A percentile compares a stretch with the other conserved stretches of the same genome.
Conservation (phyloP, 164 flowering plant species). For the Vitis rotundifolia region DNA sequence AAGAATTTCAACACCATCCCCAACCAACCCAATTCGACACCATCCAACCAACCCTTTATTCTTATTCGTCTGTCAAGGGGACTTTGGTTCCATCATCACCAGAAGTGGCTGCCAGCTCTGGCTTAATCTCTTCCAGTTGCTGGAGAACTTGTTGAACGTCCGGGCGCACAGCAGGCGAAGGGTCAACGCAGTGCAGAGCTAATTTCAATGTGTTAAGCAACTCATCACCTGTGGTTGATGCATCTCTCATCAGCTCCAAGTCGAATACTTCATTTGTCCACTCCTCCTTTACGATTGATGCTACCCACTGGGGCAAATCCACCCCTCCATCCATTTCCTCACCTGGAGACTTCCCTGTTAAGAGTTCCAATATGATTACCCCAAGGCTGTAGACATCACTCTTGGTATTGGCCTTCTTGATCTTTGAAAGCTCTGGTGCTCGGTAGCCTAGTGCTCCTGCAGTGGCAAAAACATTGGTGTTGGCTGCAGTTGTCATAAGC, state of each 20-base stretch:
- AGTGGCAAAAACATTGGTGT: constrained; percentile 68
- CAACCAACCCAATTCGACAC: not conserved
- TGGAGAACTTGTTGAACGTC: constrained; percentile 70
- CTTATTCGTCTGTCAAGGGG: constrained; percentile 21
- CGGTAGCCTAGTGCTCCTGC: constrained; percentile 84
- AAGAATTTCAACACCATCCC: not conserved
- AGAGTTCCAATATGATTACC: constrained; percentile 81
- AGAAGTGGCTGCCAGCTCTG: constrained; percentile 41
- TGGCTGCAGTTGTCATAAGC: constrained; percentile 76
- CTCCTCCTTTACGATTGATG: constrained; percentile 91
- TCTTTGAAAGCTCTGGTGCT: constrained; percentile 89
- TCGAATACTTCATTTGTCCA: constrained; percentile 99
- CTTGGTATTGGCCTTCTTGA: constrained; percentile 71
- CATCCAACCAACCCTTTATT: not conserved
- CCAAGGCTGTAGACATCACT: constrained; percentile 96
- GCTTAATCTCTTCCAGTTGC: constrained; percentile 77
- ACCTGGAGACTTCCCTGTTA: constrained; percentile 91
- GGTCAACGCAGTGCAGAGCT: constrained; percentile 91
- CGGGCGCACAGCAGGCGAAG: constrained; percentile 75
- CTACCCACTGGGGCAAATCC: constrained; percentile 97
- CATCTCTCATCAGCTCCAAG: constrained; percentile 81
- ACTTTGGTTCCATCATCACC: constrained; percentile 32
- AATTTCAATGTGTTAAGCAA: constrained; percentile 78
- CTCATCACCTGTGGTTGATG: constrained; percentile 61
- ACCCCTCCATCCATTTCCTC: constrained; percentile 78